Conservation (phyloP, 768 basidiomycete genomes). For the Tulasnella sp. region DNA sequence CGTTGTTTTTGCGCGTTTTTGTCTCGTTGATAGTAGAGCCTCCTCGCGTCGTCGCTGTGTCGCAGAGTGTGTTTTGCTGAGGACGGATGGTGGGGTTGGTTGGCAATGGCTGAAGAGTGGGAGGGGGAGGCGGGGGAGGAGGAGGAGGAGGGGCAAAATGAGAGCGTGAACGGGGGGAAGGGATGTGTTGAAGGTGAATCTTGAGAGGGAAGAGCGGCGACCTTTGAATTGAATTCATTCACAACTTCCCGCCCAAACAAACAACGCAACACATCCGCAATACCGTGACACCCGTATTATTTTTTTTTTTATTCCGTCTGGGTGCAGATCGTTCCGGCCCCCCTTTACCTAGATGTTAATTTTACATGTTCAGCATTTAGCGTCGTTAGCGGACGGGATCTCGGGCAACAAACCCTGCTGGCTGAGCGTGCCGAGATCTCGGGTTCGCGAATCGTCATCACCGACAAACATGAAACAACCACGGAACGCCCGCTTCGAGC, state of each 20-base stretch:
- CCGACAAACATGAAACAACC: no score
- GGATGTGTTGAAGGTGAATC: background rate
- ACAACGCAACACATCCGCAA: background rate
- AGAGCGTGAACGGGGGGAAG: background rate
- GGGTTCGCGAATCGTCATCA: no score
- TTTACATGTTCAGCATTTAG: background rate
- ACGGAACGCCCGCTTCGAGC: no score
- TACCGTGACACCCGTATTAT: background rate
- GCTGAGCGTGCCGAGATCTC: background rate
- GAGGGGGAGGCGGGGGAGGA: background rate
- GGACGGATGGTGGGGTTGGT: background rate
- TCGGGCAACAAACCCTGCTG: background rate
- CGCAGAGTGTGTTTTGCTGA: background rate
- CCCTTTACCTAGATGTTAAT: background rate
- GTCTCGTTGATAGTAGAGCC: background rate
- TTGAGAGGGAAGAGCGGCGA: slow-evolving; percentile 8
- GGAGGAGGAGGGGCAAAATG: background rate
- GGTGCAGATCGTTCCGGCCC: background rate
- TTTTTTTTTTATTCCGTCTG: background rate
- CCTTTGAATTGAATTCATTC: background rate
- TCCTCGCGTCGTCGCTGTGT: background rate
- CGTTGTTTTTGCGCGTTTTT: background rate
- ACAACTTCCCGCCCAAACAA: background rate
- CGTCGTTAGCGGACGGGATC: background rate
- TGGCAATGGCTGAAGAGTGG: background rate